phyloP scores from a whole-genome alignment of 2,329 filamentous ascomycete genomes.

The Cladosporium velox region DNA sequence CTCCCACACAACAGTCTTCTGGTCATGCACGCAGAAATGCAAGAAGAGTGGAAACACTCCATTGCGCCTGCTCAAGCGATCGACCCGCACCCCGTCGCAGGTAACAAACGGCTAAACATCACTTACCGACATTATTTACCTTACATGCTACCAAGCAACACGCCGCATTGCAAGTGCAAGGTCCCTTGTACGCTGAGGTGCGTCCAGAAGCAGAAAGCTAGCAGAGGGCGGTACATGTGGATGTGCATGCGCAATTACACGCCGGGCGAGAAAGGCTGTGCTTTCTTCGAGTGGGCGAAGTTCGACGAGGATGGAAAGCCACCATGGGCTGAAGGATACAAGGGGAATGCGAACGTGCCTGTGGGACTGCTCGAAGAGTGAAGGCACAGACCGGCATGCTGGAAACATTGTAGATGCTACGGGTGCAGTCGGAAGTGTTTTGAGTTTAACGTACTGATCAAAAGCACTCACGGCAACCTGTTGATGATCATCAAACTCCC shows the following conservation, averaged over 20 bases:
- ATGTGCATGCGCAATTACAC: conserved; percentile 81
- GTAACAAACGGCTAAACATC: conserved; percentile 83
- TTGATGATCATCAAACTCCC: not conserved
- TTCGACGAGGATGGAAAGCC: conserved; percentile 87
- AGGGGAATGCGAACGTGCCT: conserved; percentile 37
- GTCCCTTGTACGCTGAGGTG: conserved; percentile 71
- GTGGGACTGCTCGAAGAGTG: not conserved
- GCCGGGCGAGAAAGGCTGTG: conserved; percentile 65
- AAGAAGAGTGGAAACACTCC: conserved; percentile 93
- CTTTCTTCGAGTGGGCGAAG: conserved; percentile 81
- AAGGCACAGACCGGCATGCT: not conserved
- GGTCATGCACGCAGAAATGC: conserved; percentile 97
- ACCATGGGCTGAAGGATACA: conserved; percentile 53
- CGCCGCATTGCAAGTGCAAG: conserved; percentile 74
- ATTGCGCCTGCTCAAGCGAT: conserved; percentile 75
- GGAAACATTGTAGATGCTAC: not conserved
- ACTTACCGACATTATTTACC: conserved; percentile 87
- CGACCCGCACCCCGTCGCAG: conserved; percentile 80
- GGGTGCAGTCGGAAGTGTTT: not conserved
- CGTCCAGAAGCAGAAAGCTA: conserved; percentile 76
- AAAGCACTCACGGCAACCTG: not conserved
- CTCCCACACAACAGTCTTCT: conserved; percentile 92
- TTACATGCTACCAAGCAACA: conserved; percentile 73
- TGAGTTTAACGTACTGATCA: not conserved
- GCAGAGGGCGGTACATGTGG: conserved; percentile 83